Base-by-base conservation (phyloP, 306 rosid species). In the Glycyrrhiza uralensis region DNA sequence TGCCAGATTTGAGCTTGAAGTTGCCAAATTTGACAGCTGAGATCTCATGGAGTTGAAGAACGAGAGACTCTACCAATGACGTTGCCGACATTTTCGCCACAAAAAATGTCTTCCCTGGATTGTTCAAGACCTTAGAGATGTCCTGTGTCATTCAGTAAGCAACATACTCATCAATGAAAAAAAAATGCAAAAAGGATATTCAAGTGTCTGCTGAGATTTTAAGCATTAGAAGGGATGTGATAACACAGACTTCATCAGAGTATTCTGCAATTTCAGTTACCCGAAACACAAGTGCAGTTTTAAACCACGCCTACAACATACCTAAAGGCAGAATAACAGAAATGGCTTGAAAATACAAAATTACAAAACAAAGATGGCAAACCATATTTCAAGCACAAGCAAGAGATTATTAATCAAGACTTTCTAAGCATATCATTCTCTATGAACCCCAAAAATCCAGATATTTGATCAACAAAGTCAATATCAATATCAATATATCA, bases 1-100 rank as follows among this genome's bases (percentile, higher is more conserved):
- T 93, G 70, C 98, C 97, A 47, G 98, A 90, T 71, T 90, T 90
- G 66, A 93, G 93, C 85, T 89, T 90, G 88, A 90, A 93, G 87
- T 81, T 84, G 28, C 97, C 97, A 62, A 93, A 93, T 44, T 93
- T 93, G 18, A 93, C 96, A 38, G 98, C 98, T 19, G 97, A 87
- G 64, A 93, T 89, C 55, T 93, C 97, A 66, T 89, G 90, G 76
- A 93, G 96, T 24, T 84, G 61, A 30, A 93, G 89, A 75, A 93
- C 76, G 0, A 93, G 80, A 57, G 97, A 84, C 77, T 93, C 97
- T 82, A 73, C 74, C 17, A 86, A 79, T 32, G 91, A 33, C 1
- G 86, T 47, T 9, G 83, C 11, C 11, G 87, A 18, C 89, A 82
- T 85, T 72, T 45, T 14, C 29, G n/a, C 4, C 60, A 45, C 56